Evolutionary conservation across 75 land plant species (phyloP), one percentile per base, ranked within the genome.

Genomic region (Ceratopteris richardii): DNA sequence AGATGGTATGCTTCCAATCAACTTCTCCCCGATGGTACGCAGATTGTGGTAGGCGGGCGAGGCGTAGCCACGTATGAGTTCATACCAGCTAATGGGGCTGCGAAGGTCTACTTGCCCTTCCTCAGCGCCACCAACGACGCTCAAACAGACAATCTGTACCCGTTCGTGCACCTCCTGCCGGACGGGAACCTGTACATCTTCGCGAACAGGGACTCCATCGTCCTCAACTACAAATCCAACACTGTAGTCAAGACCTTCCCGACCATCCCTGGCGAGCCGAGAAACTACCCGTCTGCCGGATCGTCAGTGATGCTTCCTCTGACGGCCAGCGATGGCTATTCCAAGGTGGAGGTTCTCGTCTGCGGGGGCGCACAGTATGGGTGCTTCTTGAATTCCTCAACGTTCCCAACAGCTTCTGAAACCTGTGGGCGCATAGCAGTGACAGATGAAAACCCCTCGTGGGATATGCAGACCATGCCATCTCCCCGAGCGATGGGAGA

Each of bases 141-240:
- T 3, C 36, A 69, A 56, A 56, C 66, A 51, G 51, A 76, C 58
- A 70, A 70, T 42, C 51, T 71, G 28, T 76, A 76, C 61, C 74
- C 65, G 1, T 76, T 71, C 42, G 36, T 60, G 23, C 63, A 87
- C 33, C 72, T 91, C 24, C 75, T 91, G 13, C 97, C 97, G 37
- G 75, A 77, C 62, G 94, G 88, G 0, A 44, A 79, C 56, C 83
- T 91, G 28, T 91, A 79, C 74, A 60, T 91, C 31, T 91, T 91
- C 67, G 88, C 88, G 10, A 91, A 91, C 69, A 56, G 75, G 23
- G 76, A 62, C 19, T 76, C 94, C 1, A 68, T 91, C 39, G 25
- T 79, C 31, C 77, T 70, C 43, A 65, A 91, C 63, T 72, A 77
- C 62, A 29, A 51, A 12, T 7, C 36, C 54, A 73, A 77, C 62